A percentile compares a stretch with the other conserved stretches of the same genome.
phyloP scores from a whole-genome alignment of 257 asterid species.

The Ballota nigra region DNA sequence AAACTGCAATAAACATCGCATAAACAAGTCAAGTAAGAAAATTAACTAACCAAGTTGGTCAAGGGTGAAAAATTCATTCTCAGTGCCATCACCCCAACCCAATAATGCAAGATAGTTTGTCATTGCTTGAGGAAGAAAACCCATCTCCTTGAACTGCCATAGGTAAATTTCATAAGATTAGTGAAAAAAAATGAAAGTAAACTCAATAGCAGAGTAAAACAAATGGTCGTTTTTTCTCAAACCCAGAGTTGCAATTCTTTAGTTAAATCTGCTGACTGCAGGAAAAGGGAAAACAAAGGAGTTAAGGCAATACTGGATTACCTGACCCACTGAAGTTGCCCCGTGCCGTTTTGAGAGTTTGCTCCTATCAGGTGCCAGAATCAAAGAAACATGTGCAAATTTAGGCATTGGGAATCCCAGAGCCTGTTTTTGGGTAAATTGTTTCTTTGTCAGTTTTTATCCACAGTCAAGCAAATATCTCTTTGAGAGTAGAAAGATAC shows the following conservation, averaged over 20 bases:
- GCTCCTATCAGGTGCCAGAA: conserved; percentile 95
- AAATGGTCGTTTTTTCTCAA: neutral
- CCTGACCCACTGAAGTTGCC: conserved; percentile 99
- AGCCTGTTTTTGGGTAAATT: conserved; percentile 48
- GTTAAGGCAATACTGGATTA: conserved; percentile 25
- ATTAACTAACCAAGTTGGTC: conserved; percentile 72
- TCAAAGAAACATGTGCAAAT: conserved; percentile 94
- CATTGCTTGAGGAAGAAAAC: conserved; percentile 81
- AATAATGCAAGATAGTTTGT: conserved; percentile 88
- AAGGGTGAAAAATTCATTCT: conserved; percentile 85
- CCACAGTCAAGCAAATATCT: conserved; percentile 21
- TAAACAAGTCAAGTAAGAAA: conserved; percentile 20
- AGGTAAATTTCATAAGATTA: conserved; percentile 25
- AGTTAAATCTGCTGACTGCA: conserved; percentile 13
- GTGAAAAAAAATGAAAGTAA: conserved; percentile 9
- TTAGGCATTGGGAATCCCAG: conserved; percentile 82
- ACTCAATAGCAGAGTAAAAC: conserved; percentile 13
- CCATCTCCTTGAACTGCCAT: conserved; percentile 90
- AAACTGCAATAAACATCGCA: conserved; percentile 19
- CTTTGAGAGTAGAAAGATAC: conserved; percentile 5
- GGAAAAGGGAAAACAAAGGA: conserved; percentile 14
- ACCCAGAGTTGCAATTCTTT: conserved; percentile 2
- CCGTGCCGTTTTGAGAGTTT: conserved; percentile 98
- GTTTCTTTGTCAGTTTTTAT: conserved; percentile 27
- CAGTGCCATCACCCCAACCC: conserved; percentile 99